phyloP scores from a whole-genome alignment of 495 filamentous ascomycete species.

The Trichocladium uniseriatum region DNA sequence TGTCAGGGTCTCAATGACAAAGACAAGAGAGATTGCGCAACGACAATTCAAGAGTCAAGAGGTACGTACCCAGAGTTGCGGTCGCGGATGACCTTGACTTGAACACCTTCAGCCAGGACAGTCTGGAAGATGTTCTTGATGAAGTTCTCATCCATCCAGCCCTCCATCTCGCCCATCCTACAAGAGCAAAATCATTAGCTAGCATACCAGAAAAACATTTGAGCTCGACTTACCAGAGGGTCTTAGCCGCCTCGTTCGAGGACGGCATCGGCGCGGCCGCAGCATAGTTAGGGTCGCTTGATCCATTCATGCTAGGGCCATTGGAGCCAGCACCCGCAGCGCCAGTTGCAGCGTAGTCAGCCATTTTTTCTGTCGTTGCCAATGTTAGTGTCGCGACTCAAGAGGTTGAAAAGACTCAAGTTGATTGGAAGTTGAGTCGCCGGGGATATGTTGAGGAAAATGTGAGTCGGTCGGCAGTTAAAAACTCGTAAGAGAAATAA shows the following conservation, averaged over 20 bases:
- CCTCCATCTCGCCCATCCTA: constrained; percentile 98
- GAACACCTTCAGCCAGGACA: constrained; percentile 78
- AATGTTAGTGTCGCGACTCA: not conserved
- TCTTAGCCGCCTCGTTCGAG: constrained; percentile 27
- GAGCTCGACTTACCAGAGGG: constrained; percentile 33
- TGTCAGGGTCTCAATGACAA: too few relatives aligned
- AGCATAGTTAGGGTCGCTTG: constrained; percentile 13
- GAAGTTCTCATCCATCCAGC: constrained; percentile 99
- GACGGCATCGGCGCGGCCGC: constrained; percentile 9
- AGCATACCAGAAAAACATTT: not conserved
- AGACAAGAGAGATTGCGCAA: too few relatives aligned
- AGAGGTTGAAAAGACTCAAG: too few relatives aligned
- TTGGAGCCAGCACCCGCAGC: constrained; percentile 17
- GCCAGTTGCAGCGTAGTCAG: constrained; percentile 20
- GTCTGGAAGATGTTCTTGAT: constrained; percentile 88
- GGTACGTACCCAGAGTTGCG: constrained; percentile 89
- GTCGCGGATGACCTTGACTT: constrained; percentile 99
- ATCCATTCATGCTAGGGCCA: constrained; percentile 26
- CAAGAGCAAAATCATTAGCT: constrained; percentile 36
- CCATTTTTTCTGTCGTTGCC: constrained; percentile 14
- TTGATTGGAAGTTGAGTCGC: too few relatives aligned
- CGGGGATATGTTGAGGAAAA: not conserved
- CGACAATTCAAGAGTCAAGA: not conserved
- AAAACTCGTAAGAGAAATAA: too few relatives aligned
- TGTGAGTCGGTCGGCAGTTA: too few relatives aligned